Evolutionary conservation across 257 asterid species (phyloP).

Genomic region (Datura wrightii): DNA sequence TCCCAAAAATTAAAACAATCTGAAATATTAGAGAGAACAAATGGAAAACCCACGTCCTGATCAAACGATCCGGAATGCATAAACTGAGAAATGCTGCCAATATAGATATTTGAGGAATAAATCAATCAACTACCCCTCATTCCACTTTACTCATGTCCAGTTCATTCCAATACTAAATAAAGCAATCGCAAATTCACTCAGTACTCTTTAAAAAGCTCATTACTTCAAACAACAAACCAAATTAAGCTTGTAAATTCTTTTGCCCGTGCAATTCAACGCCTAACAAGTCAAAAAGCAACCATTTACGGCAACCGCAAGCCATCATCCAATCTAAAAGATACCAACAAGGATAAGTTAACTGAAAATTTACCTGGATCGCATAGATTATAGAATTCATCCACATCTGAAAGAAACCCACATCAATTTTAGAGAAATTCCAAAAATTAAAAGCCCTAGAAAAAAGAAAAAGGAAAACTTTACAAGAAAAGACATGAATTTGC

Average conservation of each 20-base stretch:
- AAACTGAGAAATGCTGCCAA: not conserved
- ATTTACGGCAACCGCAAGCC: not conserved
- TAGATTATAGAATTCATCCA: conserved; percentile 84
- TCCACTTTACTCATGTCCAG: not conserved
- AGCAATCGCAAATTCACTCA: not conserved
- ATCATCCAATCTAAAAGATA: conserved; percentile 16
- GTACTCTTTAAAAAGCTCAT: not conserved
- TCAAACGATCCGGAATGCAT: not conserved
- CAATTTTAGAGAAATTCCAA: not conserved
- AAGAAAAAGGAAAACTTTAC: not conserved
- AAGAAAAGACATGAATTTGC: not conserved
- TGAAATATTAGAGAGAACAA: not conserved
- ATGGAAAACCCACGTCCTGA: not conserved
- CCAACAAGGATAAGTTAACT: conserved; percentile 29
- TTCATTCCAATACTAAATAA: not conserved
- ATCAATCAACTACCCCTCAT: not conserved
- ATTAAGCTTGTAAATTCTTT: not conserved
- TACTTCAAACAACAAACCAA: not conserved
- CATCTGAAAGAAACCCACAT: conserved; percentile 57
- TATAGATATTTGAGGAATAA: not conserved
- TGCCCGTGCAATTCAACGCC: not conserved
- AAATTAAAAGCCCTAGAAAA: too few relatives aligned
- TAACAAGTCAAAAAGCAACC: not conserved
- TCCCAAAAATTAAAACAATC: not conserved
- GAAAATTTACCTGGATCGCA: conserved; percentile 89